Percentiles rank a stretch among this genome's conserved stretches.
Evolutionary conservation across 2,329 filamentous ascomycete species (phyloP).

Genomic region (Coniochaeta ligniaria): DNA sequence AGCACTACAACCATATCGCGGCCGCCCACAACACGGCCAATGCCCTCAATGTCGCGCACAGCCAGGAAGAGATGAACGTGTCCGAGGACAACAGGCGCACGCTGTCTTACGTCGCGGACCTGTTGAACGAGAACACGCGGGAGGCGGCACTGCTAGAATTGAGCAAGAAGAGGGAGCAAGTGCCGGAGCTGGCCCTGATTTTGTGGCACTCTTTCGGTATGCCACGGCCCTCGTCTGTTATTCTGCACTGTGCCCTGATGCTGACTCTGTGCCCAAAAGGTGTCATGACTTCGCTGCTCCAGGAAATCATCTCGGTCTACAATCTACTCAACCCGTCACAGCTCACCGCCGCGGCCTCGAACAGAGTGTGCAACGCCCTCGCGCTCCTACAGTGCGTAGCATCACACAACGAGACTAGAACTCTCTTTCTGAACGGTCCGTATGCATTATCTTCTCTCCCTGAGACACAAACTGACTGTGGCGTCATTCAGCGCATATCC

Average conservation of each 20-base stretch:
- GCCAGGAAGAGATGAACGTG: constrained; percentile 57
- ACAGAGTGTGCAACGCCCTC: constrained; percentile 94
- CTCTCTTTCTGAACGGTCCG: constrained; percentile 85
- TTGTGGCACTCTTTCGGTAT: constrained; percentile 97
- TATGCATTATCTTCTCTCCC: neutral
- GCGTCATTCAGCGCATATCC: constrained; percentile 71
- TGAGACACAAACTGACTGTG: constrained; percentile 3
- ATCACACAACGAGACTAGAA: constrained; percentile 92
- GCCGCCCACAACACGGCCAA: constrained; percentile 51
- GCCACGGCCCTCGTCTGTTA: constrained; percentile 18
- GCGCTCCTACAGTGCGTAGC: constrained; percentile 95
- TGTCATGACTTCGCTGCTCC: constrained; percentile 94
- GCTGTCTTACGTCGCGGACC: constrained; percentile 86
- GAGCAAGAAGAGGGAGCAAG: constrained; percentile 97
- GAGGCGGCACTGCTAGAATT: constrained; percentile 90
- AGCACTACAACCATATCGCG: constrained; percentile 69
- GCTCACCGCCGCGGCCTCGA: constrained; percentile 93
- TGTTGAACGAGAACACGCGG: constrained; percentile 78
- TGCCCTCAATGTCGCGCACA: constrained; percentile 38
- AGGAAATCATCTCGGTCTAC: constrained; percentile 99
- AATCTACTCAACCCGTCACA: constrained; percentile 94
- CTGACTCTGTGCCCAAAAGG: constrained; percentile 42
- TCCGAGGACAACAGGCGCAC: constrained; percentile 89
- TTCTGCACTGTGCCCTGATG: neutral
- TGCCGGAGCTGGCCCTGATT: constrained; percentile 90